phyloP scores from a whole-genome alignment of 768 basidiomycete species.

The Mycena leptocephala region DNA sequence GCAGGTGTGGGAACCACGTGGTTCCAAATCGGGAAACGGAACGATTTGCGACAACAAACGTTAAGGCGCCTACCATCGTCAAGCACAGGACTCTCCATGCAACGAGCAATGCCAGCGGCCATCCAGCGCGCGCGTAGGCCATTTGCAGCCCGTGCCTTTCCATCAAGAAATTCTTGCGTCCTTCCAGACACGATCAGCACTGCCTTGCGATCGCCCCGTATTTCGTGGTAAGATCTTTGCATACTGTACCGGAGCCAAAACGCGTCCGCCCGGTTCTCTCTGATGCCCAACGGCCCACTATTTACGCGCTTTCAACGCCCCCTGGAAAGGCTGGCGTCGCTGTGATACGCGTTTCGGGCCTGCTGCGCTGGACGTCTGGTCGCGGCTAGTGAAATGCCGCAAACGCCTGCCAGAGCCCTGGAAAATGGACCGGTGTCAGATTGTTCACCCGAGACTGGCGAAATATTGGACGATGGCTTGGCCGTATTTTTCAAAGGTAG shows the following conservation, averaged over 20 bases:
- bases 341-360: slow-evolving; percentile 90
- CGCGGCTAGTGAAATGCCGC: slow-evolving; percentile 64
- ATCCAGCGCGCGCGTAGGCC: background rate
- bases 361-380: slow-evolving; percentile 75
- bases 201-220: slow-evolving; percentile 35
- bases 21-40: background rate
- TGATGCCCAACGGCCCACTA: slow-evolving; percentile 78
- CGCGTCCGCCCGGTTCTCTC: slow-evolving; percentile 45
- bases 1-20: slow-evolving; percentile 13
- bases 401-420: slow-evolving; percentile 66
- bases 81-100: slow-evolving; percentile 9
- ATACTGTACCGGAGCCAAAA: background rate
- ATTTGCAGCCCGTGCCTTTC: slow-evolving; percentile 8
- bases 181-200: slow-evolving; percentile 34
- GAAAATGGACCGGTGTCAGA: slow-evolving; percentile 78
- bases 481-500: slow-evolving; percentile 88
- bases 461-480: slow-evolving; percentile 84
- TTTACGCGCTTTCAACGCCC: slow-evolving; percentile 92
- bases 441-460: slow-evolving; percentile 76
- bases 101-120: slow-evolving; percentile 14
- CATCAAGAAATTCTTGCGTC: slow-evolving; percentile 36
- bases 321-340: slow-evolving; percentile 90
- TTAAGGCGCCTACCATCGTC: no score
- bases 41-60: background rate
- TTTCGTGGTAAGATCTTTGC: slow-evolving; percentile 22